phyloP scores from a whole-genome alignment of 495 filamentous ascomycete genomes.

The Tetracladium setigerum region DNA sequence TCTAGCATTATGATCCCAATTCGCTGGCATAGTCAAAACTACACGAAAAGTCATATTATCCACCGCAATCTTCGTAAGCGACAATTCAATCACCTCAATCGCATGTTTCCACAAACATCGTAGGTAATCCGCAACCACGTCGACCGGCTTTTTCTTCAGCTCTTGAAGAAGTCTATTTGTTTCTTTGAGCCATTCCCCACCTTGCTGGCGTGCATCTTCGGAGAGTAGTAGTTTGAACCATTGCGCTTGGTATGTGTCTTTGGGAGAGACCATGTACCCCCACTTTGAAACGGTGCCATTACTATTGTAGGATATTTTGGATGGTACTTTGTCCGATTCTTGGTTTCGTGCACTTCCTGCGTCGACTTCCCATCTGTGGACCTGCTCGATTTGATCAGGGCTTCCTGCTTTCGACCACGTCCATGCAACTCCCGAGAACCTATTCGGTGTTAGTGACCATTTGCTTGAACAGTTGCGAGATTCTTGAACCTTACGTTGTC shows the following conservation, averaged over 20 bases:
- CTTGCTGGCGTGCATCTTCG: not conserved
- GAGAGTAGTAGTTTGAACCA: conserved; percentile 9
- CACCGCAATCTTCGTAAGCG: not conserved
- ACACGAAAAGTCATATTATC: conserved; percentile 10
- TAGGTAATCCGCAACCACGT: conserved; percentile 19
- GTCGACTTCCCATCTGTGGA: not conserved
- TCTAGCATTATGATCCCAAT: not conserved
- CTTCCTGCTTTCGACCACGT: conserved; percentile 4
- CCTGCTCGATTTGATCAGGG: conserved; percentile 3
- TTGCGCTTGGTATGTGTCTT: not conserved
- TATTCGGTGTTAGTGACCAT: too few species aligned
- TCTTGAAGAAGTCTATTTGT: not conserved
- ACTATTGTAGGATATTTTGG: conserved; percentile 2
- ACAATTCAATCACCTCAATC: not conserved
- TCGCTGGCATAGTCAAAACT: conserved; percentile 18
- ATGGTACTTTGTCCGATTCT: conserved; percentile 8
- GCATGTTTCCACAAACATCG: conserved; percentile 8
- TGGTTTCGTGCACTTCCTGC: not conserved
- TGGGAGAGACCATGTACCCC: not conserved
- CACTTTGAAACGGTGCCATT: not conserved
- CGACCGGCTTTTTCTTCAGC: conserved; percentile 9
- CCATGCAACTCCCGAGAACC: conserved; percentile 6
- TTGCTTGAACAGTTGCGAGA: not conserved
- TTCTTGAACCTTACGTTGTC: conserved; percentile 1
- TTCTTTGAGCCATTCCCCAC: not conserved